Evolutionary conservation across 768 basidiomycete species (phyloP).

Genomic region (Pisolithus orientalis): DNA sequence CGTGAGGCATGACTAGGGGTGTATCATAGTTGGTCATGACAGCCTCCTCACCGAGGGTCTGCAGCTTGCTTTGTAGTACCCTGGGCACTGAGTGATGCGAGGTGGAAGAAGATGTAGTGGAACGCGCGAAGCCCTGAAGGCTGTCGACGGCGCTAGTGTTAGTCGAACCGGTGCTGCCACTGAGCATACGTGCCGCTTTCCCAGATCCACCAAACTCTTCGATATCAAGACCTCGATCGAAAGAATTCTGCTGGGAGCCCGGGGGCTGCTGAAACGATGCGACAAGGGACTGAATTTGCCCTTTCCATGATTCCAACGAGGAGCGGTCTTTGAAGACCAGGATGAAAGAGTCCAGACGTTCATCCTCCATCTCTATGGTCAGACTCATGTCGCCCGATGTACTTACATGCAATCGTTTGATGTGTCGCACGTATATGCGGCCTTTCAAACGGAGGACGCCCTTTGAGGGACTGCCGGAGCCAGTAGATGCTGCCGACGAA

Average conservation of each 20-base stretch:
- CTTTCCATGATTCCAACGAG: slow-evolving; percentile 87
- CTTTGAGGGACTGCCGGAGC: slow-evolving; percentile 30
- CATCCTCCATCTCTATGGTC: slow-evolving; percentile 98
- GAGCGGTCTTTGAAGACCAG: slow-evolving; percentile 88
- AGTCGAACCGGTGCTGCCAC: slow-evolving; percentile 60
- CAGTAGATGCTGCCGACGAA: slow-evolving; percentile 35
- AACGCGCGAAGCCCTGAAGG: slow-evolving; percentile 59
- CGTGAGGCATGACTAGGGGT: slow-evolving; percentile 60
- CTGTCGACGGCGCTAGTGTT: slow-evolving; percentile 57
- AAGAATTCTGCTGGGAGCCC: slow-evolving; percentile 24
- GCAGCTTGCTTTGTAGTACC: slow-evolving; percentile 40
- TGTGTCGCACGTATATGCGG: slow-evolving; percentile 91
- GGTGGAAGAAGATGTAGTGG: slow-evolving; percentile 69
- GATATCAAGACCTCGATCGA: slow-evolving; percentile 42
- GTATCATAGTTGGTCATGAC: slow-evolving; percentile 54
- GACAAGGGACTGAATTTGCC: slow-evolving; percentile 75
- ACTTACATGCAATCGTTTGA: slow-evolving; percentile 80
- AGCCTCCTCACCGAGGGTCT: slow-evolving; percentile 68
- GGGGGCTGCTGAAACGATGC: slow-evolving; percentile 57
- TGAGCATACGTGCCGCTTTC: slow-evolving; percentile 75
- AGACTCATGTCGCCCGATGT: slow-evolving; percentile 84
- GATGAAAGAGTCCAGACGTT: slow-evolving; percentile 88
- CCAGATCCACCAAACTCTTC: slow-evolving; percentile 77
- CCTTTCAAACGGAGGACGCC: slow-evolving; percentile 90
- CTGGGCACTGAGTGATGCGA: slow-evolving; percentile 52